Evolutionary conservation across 192 early-diverging fungal genomes (phyloP).

Genomic region (Lunasporangiospora selenospora): DNA sequence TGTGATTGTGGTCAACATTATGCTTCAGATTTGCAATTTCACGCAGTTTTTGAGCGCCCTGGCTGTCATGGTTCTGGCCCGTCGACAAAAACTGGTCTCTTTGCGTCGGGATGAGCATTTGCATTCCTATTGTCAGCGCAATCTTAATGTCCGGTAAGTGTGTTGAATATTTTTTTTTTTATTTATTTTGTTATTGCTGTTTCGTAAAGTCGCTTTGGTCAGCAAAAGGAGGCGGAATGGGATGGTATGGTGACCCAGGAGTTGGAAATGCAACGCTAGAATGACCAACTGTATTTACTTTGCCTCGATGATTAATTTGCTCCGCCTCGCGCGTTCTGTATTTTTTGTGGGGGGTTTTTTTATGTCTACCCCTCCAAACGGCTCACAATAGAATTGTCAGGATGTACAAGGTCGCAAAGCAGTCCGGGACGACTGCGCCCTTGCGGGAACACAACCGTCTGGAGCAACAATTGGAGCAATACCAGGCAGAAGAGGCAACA

Average conservation of each 20-base stretch:
- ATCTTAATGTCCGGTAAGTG: constrained; percentile 37
- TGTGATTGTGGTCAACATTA: constrained; percentile 32
- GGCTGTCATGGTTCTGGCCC: constrained; percentile 20
- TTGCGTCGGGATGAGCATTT: constrained; percentile 40
- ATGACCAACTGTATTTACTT: no score
- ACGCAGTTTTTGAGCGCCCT: constrained; percentile 22
- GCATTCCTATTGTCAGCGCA: constrained; percentile 41
- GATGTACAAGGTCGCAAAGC: constrained; percentile 28
- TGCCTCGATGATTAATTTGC: no score
- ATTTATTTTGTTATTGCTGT: neutral
- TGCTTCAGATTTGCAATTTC: constrained; percentile 36
- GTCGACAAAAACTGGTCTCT: constrained; percentile 17
- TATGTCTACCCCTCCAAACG: no score
- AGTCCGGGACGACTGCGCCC: constrained; percentile 24
- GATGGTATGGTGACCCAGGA: no score
- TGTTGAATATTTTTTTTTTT: neutral
- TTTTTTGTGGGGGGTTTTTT: no score
- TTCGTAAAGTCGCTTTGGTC: no score
- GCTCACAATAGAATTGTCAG: constrained; percentile 20
- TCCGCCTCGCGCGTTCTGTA: no score
- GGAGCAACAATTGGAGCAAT: constrained; percentile 29
- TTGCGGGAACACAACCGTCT: constrained; percentile 20
- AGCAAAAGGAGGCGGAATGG: no score
- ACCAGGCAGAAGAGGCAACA: constrained; percentile 9
- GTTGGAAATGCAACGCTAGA: no score